Base-by-base conservation (phyloP, 1,284 basidiomycete genomes). In the Naganishia albida region DNA sequence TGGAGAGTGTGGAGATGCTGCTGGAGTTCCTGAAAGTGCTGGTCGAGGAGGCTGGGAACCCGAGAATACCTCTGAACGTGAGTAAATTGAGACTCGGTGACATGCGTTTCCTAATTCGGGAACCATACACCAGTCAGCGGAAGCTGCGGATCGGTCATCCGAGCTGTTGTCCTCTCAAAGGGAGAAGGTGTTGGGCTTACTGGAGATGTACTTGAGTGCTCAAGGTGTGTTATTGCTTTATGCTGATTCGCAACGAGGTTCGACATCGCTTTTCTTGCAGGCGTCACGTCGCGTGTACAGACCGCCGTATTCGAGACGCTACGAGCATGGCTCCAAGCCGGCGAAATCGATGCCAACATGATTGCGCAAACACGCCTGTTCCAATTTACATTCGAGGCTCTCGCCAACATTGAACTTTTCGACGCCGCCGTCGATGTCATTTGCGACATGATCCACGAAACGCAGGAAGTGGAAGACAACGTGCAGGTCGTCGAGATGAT, bases 391-490 rank as follows among this genome's bases (percentile, higher is more conserved):
- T 96, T 97, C 75, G 86, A 90, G 67, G 90, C 93, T 2, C 83
- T 99, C 23, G 83, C 83, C 12, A 88, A 89, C 1, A 91, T 96
- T 34, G 84, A 86, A 53, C 84, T 99, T 12, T 99, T 99, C 74
- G 96, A 99, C 74, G 79, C 88, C 1, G 93, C 93, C 0, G 91
- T 95, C 46, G 91, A 97, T 70, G 88, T 91, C 49, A 83, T 98
- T 62, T 95, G 92, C 78, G 93, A 97, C 75, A 81, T 98, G 70
- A 94, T 99, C 67, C 93, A 98, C 78, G 96, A 99, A 78, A 99
- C 96, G 0, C 95, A 98, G 79, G 96, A 99, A 78, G 84, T 97
- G 28, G 88, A 96, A 69, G 95, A 99, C 55, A 95, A 94, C 75
- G 90, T 94, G 86, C 80, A 85, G 16, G 86, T 90, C 69, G 93